Base-by-base conservation (phyloP, 2,329 filamentous ascomycete species). In the Monosporascus sp. region DNA sequence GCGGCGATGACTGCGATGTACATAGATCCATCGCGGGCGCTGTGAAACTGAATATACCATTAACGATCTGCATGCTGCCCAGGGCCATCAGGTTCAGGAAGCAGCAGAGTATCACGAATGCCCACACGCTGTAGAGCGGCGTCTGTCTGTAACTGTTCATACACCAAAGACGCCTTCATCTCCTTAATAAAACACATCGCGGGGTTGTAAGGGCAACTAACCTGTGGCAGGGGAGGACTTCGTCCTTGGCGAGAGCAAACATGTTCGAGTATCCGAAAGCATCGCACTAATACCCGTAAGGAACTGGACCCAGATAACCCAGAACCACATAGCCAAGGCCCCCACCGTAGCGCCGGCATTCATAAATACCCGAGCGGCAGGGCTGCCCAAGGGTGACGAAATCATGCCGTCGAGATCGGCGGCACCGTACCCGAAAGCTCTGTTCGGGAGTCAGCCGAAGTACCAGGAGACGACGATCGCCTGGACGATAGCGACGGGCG, bases 221-320 rank as follows among this genome's bases (percentile, higher is more conserved):
- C 78, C 65, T 67, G 3, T 82, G 84, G 57, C 83, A 83, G 1
- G 82, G 82, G n/a, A 85, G 73, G 0, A 78, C 81, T 20, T 79
- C 74, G 57, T 85, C 82, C 37, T 82, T 73, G 18, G 81, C 73
- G 66, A 85, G 84, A 2, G 82, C 82, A 65, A 85, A 1, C 79
- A 79, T 79, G 85, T 83, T 56, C 80, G 72, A 22, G 80, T 83
- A 65, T 85, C 82, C 37, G 83, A 82, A 46, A 86, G 66, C 81
- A 86, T 82, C 4, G 83, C 83, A 18, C 80, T 80, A 51, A 81
- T 82, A 20, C 82, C 81, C 0, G 83, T 86, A 68, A 86, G 85
- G 65, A 83, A 81, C 55, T 86, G 83, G 2, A 86, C 80, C 1
- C 86, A 73, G 54, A 85, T 81, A 18, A 82, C 78, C 54, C 82